Conservation (phyloP, 2,329 filamentous ascomycete genomes). For the Ramularia endophylla region DNA sequence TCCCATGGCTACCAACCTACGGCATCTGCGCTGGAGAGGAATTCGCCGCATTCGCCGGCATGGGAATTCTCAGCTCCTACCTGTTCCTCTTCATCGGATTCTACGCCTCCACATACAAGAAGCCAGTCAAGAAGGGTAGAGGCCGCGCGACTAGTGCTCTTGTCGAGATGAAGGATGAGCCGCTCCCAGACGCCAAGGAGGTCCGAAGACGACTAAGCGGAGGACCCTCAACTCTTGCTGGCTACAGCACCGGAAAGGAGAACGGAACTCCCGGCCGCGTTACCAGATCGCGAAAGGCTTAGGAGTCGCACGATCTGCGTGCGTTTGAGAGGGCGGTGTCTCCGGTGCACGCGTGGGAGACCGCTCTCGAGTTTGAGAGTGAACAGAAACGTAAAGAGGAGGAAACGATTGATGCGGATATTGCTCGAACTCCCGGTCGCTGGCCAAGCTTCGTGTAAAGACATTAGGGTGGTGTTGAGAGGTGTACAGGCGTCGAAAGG, state of each 20-base stretch:
- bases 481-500: no score
- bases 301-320: constrained; percentile 27
- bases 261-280: constrained; percentile 44
- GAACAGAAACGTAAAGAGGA: no score
- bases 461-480: no score
- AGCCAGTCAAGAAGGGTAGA: constrained; percentile 67
- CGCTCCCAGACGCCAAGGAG: constrained; percentile 52
- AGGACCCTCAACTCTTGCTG: constrained; percentile 27
- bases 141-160: constrained; percentile 76
- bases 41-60: constrained; percentile 89
- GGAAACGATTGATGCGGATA: no score
- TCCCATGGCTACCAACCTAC: constrained; percentile 71
- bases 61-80: constrained; percentile 89
- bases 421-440: no score
- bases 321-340: constrained; percentile 11
- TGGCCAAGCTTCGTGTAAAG: no score
- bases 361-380: no score
- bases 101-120: constrained; percentile 95
- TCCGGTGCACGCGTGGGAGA: no score
- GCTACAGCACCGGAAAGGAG: constrained; percentile 32
- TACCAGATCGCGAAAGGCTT: constrained; percentile 66
- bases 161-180: constrained; percentile 74
- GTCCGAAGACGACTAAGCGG: constrained; percentile 48
- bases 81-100: constrained; percentile 98
- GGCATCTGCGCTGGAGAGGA: constrained; percentile 93